Base-by-base conservation (phyloP, 1,284 basidiomycete genomes). In the Pascua guehoae region DNA sequence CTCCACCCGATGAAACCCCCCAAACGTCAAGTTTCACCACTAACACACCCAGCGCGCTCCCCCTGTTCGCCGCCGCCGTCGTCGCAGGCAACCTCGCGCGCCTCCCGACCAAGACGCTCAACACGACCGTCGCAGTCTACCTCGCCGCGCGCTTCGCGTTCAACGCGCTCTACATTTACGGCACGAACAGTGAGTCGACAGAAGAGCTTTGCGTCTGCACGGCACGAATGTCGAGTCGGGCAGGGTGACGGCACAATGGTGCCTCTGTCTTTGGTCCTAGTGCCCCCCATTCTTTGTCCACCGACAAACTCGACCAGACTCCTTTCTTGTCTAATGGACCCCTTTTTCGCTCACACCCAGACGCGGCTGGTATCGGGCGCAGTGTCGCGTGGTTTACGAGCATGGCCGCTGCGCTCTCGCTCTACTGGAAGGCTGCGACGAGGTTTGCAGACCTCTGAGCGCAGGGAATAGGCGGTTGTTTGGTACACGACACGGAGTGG, bases 51-150 rank as follows among this genome's bases (percentile, higher is more conserved):
- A 51, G 51, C 37, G 17, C 44, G 18, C 56, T 61, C 12, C 59
- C 63, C 41, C 43, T 65, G 50, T 65, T 64, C 53, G 69, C 66
- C 16, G 56, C 63, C 32, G 68, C 70, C 41, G 47, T 72, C 41
- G 70, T 68, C 46, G 66, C 65, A 15, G 71, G 68, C 17, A 71
- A 72, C 63, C 50, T 66, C 18, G 66, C 69, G 37, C 58, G 64
- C 49, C 61, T 72, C 17, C 61, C 69, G 7, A 50, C 61, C 15
- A 49, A 60, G 11, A 60, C 54, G 10, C 64, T 73, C 47, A 72
- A 73, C 69, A 61, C 50, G 46, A 54, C 61, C 36, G 62, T 64
- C 3, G 66, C 53, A 10, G 8, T 69, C 18, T 71, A 72, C 64
- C 51, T 73, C 40, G 53, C 47, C 37, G 63, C 66, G 14, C 55